Base-by-base conservation (phyloP, 202 grass and related monocot species). In the Setaria viridis region DNA sequence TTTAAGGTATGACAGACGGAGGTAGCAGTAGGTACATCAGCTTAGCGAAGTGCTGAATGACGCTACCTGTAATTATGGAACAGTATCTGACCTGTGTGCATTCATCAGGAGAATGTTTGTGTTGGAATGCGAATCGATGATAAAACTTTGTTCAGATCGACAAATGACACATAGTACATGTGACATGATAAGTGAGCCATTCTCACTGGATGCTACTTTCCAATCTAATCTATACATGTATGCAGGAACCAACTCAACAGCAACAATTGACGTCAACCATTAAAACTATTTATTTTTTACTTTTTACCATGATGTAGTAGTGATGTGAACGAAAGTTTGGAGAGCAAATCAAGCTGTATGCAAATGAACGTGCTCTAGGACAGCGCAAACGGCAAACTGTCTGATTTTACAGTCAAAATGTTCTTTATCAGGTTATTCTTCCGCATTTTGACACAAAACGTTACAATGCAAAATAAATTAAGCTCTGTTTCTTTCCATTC, bases 331-430 rank as follows among this genome's bases (percentile, higher is more conserved):
- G 1, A 13, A 49, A 48, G 35, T 7, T 19, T 50, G 11, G 15
- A 65, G 25, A 19, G 5, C 11, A 48, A 12, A 48, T 48, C 5
- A 15, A 35, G 10, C 34, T 37, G 29, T 9, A 37, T 11, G 16
- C 71, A 75, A 56, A 20, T 32, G 51, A 58, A 45, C 62, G 56
- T 58, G 8, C 4, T 67, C 19, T 63, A 42, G 51, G 6, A 14
- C 72, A 69, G 13, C 25, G 83, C 74, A 50, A 78, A 39, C 5
- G 11, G 39, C 29, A 76, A 49, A 49, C n/a, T 50, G 33, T 32
- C 30, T 49, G 60, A 15, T 63, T 39, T 74, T 72, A 82, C 79
- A 73, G 47, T 13, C 63, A 64, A 65, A 29, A 86, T 60, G 4
- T 51, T 74, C 72, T 45, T 45, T 37, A 45, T 7, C 14, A 55